phyloP scores from a whole-genome alignment of 2,329 filamentous ascomycete genomes.

The Penicillium sp. region DNA sequence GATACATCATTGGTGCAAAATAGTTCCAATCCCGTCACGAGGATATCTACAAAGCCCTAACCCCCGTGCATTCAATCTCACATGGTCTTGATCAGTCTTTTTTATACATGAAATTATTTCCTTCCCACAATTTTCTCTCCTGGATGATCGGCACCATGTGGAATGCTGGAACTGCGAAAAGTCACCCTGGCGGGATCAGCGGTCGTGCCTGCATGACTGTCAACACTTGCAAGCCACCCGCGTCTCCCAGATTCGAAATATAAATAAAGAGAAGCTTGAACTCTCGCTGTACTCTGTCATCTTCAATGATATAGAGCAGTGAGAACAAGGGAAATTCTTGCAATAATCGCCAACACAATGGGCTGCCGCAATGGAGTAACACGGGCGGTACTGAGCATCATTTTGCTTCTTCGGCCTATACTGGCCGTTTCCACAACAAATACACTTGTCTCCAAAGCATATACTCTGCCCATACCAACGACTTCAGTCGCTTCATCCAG shows the following conservation, averaged over 20 bases:
- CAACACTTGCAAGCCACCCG: background rate
- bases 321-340: no score
- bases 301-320: no score
- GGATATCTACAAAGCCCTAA: constrained; percentile 6
- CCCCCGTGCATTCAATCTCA: constrained; percentile 3
- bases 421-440: background rate
- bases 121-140: background rate
- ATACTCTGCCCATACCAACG: constrained; percentile 1
- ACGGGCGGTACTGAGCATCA: constrained; percentile 6
- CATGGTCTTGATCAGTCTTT: constrained; percentile 7
- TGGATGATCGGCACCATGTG: constrained; percentile 15
- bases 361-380: background rate
- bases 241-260: background rate
- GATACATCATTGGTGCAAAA: background rate
- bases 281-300: background rate
- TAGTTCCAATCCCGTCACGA: background rate
- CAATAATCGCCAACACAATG: constrained; percentile 8
- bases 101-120: no score
- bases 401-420: constrained; percentile 4
- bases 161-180: constrained; percentile 14
- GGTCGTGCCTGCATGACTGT: constrained; percentile 11
- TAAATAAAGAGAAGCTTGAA: background rate
- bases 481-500: constrained; percentile 10
- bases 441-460: constrained; percentile 3
- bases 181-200: constrained; percentile 7